Percentiles rank a stretch among this genome's conserved stretches.
Conservation (phyloP, 2,329 filamentous ascomycete species). For the Aspergillus sp. region DNA sequence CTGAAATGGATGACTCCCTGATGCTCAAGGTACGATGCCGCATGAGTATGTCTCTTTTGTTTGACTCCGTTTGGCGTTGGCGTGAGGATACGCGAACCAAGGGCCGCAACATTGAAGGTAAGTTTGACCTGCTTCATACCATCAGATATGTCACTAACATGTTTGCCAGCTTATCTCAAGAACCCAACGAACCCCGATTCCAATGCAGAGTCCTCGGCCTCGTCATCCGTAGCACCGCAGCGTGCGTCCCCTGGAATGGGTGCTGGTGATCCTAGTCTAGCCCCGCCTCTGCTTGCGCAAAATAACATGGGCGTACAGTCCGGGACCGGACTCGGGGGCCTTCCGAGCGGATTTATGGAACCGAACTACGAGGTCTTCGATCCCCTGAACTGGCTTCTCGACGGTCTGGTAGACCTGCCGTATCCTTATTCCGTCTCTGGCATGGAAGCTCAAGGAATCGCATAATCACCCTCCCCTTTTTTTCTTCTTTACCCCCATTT, state of each 20-base stretch:
- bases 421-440: constrained; percentile 60
- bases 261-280: constrained; percentile 45
- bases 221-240: constrained; percentile 55
- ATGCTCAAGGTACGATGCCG: constrained; percentile 65
- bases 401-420: constrained; percentile 79
- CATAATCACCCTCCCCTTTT: constrained; percentile 17
- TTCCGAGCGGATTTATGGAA: constrained; percentile 58
- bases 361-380: constrained; percentile 86
- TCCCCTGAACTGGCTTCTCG: constrained; percentile 89
- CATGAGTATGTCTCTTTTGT: constrained; percentile 67
- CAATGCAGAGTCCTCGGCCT: constrained; percentile 69
- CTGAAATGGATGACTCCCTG: constrained; percentile 47
- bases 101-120: constrained; percentile 72
- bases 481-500: background rate
- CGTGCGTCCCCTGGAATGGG: constrained; percentile 36
- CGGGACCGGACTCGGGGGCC: constrained; percentile 22
- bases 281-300: constrained; percentile 36
- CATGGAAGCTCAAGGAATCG: constrained; percentile 43
- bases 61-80: constrained; percentile 69
- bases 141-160: constrained; percentile 11
- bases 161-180: constrained; percentile 63
- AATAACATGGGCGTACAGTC: constrained; percentile 31
- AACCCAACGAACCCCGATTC: constrained; percentile 85
- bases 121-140: constrained; percentile 32
- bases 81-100: constrained; percentile 65